phyloP scores from a whole-genome alignment of 768 basidiomycete species.

The Austroboletus eburneus region DNA sequence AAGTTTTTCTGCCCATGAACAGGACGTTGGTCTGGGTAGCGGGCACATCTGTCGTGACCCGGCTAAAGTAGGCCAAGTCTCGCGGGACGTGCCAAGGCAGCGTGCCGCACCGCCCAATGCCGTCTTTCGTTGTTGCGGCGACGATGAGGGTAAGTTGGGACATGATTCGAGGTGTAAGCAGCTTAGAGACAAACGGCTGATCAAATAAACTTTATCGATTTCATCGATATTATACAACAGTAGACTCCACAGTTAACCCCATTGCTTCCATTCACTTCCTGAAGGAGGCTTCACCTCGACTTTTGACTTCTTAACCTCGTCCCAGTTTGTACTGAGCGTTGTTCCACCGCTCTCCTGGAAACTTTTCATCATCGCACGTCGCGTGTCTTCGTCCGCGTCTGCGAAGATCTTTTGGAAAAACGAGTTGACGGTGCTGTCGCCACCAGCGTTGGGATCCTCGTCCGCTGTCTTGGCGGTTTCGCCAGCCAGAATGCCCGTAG shows the following conservation, averaged over 20 bases:
- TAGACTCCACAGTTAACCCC: slow-evolving; percentile 49
- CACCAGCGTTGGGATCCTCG: slow-evolving; percentile 87
- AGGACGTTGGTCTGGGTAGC: slow-evolving; percentile 63
- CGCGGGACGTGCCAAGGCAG: slow-evolving; percentile 88
- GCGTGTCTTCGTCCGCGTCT: slow-evolving; percentile 89
- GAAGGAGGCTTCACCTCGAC: slow-evolving; percentile 80
- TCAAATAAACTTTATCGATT: too few species aligned
- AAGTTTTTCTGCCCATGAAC: slow-evolving; percentile 95
- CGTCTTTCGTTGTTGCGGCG: slow-evolving; percentile 82
- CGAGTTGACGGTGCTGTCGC: slow-evolving; percentile 78
- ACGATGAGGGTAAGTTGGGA: slow-evolving; percentile 85
- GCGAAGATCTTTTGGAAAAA: slow-evolving; percentile 92
- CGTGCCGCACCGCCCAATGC: slow-evolving; percentile 72
- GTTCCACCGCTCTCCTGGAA: slow-evolving; percentile 95
- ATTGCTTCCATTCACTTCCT: slow-evolving; percentile 82
- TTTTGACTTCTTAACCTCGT: slow-evolving; percentile 66
- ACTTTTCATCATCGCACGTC: slow-evolving; percentile 97
- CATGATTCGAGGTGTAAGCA: slow-evolving; percentile 42
- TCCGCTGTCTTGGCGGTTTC: slow-evolving; percentile 69
- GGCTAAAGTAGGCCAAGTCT: slow-evolving; percentile 93
- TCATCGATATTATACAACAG: neutral
- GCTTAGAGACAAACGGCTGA: too few species aligned
- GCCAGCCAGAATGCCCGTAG: slow-evolving; percentile 54
- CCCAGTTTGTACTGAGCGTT: slow-evolving; percentile 94
- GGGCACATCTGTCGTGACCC: slow-evolving; percentile 62